Evolutionary conservation across 1,284 basidiomycete genomes (phyloP).

Genomic region (Microbotryum silenes-acaulis): DNA sequence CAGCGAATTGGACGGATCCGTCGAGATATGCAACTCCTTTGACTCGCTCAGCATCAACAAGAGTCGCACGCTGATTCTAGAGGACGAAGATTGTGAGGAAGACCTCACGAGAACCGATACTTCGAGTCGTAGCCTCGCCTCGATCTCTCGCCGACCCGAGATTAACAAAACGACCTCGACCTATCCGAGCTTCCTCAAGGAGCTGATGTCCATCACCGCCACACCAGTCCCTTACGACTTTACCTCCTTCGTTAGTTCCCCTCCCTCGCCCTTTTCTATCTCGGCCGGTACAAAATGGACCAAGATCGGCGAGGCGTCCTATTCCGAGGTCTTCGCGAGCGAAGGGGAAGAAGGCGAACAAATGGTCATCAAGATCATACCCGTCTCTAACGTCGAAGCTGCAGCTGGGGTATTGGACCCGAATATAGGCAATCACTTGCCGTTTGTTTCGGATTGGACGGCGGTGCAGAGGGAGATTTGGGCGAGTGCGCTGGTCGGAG

Average conservation of each 20-base stretch:
- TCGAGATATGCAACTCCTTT: too few species aligned
- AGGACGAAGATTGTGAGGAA: too few species aligned
- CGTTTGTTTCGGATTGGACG: conserved; percentile 43
- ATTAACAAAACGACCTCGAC: too few species aligned
- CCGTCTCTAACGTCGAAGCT: conserved; percentile 39
- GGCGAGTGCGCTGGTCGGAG: conserved; percentile 63
- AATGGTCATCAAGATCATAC: conserved; percentile 80
- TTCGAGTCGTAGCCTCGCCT: neutral
- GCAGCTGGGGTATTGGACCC: too few species aligned
- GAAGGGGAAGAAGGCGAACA: conserved; percentile 45
- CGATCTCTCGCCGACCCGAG: neutral
- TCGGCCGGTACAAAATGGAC: conserved; percentile 34
- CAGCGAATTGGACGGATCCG: too few species aligned
- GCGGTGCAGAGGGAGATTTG: conserved; percentile 82
- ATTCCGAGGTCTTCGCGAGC: conserved; percentile 92
- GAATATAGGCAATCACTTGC: conserved; percentile 41
- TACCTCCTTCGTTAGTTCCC: conserved; percentile 19
- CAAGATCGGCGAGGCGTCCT: conserved; percentile 94
- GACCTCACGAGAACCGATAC: too few species aligned
- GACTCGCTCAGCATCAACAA: too few species aligned
- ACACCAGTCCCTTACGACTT: conserved; percentile 16
- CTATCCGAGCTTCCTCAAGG: too few species aligned
- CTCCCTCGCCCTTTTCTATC: conserved; percentile 7
- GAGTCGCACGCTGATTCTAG: too few species aligned
- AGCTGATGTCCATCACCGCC: neutral